These are phyloP conservation scores for Piedraia hortae DNA, from an alignment of 2,329 filamentous ascomycete genomes.

Conservation along the genomic window DNA sequence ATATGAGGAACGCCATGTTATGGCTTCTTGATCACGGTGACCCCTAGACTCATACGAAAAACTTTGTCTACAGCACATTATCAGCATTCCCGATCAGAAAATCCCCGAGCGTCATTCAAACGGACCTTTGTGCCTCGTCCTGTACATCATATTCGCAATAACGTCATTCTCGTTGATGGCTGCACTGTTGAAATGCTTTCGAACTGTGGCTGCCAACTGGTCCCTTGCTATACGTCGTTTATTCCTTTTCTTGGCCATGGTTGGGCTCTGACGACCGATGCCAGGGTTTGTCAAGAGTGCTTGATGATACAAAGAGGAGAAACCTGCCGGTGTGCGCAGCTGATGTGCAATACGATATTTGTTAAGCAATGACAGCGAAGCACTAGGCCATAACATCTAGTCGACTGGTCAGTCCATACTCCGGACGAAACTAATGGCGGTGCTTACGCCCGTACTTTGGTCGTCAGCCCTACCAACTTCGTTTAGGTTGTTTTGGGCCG, in stretches of 20 bases:
- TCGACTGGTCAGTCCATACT: no score
- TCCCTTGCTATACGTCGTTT: slow-evolving; percentile 43
- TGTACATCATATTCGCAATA: slow-evolving; percentile 54
- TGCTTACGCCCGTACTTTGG: no score
- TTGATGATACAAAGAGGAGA: slow-evolving; percentile 24
- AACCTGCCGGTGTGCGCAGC: slow-evolving; percentile 42
- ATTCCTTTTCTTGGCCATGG: slow-evolving; percentile 39
- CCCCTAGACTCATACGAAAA: slow-evolving; percentile 19
- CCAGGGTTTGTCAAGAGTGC: slow-evolving; percentile 20
- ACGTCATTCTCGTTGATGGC: slow-evolving; percentile 60
- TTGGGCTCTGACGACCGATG: slow-evolving; percentile 46
- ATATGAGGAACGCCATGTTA: no score
- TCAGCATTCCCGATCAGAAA: slow-evolving; percentile 2
- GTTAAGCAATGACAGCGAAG: slow-evolving; percentile 41
- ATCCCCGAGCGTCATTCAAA: slow-evolving; percentile 1
- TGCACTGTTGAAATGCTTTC: slow-evolving; percentile 61
- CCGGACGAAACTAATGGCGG: no score
- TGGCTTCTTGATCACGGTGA: slow-evolving; percentile 6
- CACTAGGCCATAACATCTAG: slow-evolving; percentile 39
- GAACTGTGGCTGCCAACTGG: slow-evolving; percentile 40
- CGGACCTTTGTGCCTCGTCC: slow-evolving; percentile 31
- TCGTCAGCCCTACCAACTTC: no score
- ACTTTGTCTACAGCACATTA: slow-evolving; percentile 15
- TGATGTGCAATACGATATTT: slow-evolving; percentile 48
- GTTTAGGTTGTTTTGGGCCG: no score